A percentile compares a stretch with the other conserved stretches of the same genome.
These are phyloP conservation scores for Dactylellina leptospora DNA, from an alignment of 2,329 filamentous ascomycete genomes.

Conservation along the genomic window DNA sequence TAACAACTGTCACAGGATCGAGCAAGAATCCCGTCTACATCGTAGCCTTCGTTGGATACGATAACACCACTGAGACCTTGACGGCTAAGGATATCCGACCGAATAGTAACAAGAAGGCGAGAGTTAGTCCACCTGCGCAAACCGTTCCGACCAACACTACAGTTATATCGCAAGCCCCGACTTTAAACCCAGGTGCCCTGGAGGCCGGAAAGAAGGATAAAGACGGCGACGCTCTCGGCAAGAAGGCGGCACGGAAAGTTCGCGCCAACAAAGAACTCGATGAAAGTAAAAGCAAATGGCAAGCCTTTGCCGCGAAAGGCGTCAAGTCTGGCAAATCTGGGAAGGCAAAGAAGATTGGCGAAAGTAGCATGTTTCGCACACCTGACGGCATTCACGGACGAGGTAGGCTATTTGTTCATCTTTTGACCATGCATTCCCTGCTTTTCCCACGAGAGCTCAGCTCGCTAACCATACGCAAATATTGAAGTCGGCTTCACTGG, in stretches of 20 bases:
- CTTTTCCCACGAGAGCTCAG: slow-evolving; percentile 2
- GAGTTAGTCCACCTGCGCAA: slow-evolving; percentile 60
- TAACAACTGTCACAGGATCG: slow-evolving; percentile 92
- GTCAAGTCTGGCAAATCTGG: slow-evolving; percentile 70
- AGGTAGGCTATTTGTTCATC: slow-evolving; percentile 68
- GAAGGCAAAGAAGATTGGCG: slow-evolving; percentile 71
- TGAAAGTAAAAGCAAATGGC: slow-evolving; percentile 90
- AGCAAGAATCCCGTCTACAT: slow-evolving; percentile 90
- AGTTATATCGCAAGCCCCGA: slow-evolving; percentile 73
- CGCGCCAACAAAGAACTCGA: slow-evolving; percentile 94
- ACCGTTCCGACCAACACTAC: slow-evolving; percentile 61
- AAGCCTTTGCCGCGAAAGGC: slow-evolving; percentile 83
- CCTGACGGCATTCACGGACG: slow-evolving; percentile 84
- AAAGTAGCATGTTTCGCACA: slow-evolving; percentile 97
- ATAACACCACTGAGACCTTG: slow-evolving; percentile 78
- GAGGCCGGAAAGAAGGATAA: slow-evolving; percentile 72
- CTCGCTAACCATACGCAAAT: slow-evolving; percentile 2
- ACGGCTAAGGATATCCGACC: slow-evolving; percentile 84
- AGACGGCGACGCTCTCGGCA: slow-evolving; percentile 70
- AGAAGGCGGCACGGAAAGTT: slow-evolving; percentile 77
- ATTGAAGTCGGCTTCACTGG: slow-evolving; percentile 88
- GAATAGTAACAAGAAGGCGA: slow-evolving; percentile 70
- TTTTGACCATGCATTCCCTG: slow-evolving; percentile 8
- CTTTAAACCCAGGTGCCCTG: slow-evolving; percentile 70
- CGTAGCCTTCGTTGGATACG: slow-evolving; percentile 93